A percentile compares a stretch with the other conserved stretches of the same genome.
Conservation (phyloP, 805 yeast genomes). For the Blastobotrys americana region DNA sequence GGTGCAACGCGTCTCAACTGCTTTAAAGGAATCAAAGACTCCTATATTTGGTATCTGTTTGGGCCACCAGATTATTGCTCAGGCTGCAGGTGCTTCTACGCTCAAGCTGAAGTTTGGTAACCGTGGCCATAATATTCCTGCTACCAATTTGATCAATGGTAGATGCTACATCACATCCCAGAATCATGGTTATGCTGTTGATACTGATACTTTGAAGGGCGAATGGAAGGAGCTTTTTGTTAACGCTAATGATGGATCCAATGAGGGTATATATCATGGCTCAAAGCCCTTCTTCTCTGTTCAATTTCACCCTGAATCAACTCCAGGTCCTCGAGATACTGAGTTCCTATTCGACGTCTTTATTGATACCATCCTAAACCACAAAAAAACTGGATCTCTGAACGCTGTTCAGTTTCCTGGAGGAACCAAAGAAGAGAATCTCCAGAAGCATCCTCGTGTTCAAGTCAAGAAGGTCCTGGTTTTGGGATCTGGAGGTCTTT, state of each 20-base stretch:
- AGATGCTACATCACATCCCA: constrained; percentile 98
- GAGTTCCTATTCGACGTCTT: constrained; percentile 94
- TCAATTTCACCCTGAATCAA: constrained; percentile 98
- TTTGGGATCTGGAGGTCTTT: constrained; percentile 95
- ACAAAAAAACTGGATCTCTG: constrained; percentile 39
- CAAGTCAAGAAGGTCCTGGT: constrained; percentile 87
- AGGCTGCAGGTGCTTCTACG: constrained; percentile 93
- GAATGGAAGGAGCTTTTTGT: constrained; percentile 95
- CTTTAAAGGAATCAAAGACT: constrained; percentile 58
- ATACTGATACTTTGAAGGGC: constrained; percentile 56
- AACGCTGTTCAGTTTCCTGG: constrained; percentile 88
- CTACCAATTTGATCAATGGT: constrained; percentile 82
- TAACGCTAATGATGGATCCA: constrained; percentile 93
- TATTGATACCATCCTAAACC: constrained; percentile 65
- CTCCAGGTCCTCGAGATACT: constrained; percentile 99
- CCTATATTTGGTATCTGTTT: constrained; percentile 97
- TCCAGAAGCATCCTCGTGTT: constrained; percentile 67
- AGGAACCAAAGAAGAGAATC: constrained; percentile 67
- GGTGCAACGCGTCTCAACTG: constrained; percentile 51
- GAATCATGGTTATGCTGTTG: constrained; percentile 98
- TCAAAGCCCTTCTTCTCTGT: constrained; percentile 90
- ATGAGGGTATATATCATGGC: constrained; percentile 94
- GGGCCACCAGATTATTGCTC: constrained; percentile 94
- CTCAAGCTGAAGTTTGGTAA: constrained; percentile 92
- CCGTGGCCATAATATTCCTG: constrained; percentile 98